Percentiles rank a stretch among this genome's conserved stretches.
These are phyloP conservation scores for Phytophthora crassamura DNA, from an alignment of 352 stramenopile species.

Conservation along the genomic window DNA sequence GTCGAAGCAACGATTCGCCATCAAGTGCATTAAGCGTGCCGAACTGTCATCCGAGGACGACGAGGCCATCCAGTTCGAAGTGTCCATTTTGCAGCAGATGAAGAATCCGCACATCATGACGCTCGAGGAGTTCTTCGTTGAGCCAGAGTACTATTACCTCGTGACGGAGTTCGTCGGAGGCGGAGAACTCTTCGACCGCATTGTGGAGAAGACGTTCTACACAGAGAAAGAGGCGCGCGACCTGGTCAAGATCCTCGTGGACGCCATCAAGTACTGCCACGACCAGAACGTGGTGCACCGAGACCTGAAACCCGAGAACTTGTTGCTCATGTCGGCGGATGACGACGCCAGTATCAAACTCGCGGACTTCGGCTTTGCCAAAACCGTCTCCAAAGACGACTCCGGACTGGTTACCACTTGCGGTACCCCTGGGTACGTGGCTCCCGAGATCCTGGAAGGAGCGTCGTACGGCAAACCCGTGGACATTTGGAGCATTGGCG, in stretches of 20 bases:
- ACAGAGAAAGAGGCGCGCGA: conserved; percentile 86
- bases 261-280: conserved; percentile 90
- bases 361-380: conserved; percentile 94
- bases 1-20: conserved; percentile 84
- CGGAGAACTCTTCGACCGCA: conserved; percentile 91
- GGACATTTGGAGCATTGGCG: conserved; percentile 87
- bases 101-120: conserved; percentile 92
- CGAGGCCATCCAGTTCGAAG: conserved; percentile 78
- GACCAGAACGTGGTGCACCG: conserved; percentile 86
- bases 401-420: conserved; percentile 74
- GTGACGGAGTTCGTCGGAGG: conserved; percentile 89
- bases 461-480: conserved; percentile 84
- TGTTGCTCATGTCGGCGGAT: conserved; percentile 81
- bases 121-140: conserved; percentile 91
- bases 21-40: conserved; percentile 90
- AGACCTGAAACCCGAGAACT: conserved; percentile 89
- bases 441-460: conserved; percentile 86
- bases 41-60: conserved; percentile 82
- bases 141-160: conserved; percentile 89
- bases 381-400: conserved; percentile 77
- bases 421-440: conserved; percentile 81
- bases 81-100: conserved; percentile 86
- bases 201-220: conserved; percentile 90
- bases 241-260: conserved; percentile 81
- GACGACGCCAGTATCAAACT: conserved; percentile 93